phyloP scores from a whole-genome alignment of 208 protist species.

The Phytomonas sp. region DNA sequence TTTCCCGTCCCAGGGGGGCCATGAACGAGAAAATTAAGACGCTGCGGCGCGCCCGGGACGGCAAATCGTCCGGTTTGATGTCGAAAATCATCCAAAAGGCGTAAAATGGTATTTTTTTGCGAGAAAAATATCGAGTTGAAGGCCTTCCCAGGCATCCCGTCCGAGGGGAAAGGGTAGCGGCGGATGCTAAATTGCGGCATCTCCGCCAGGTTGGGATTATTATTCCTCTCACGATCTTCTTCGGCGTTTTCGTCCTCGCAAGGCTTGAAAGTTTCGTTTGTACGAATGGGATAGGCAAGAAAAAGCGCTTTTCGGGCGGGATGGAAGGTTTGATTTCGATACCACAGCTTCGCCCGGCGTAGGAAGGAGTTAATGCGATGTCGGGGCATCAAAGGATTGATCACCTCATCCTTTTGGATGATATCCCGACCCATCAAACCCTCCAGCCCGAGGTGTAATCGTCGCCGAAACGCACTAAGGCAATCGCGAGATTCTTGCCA shows the following conservation, averaged over 20 bases:
- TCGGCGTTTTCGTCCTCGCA: neutral
- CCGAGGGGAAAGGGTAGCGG: neutral
- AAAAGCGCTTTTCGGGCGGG: conserved; percentile 18
- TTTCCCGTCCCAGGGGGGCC: conserved; percentile 92
- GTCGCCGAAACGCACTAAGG: no score
- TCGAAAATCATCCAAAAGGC: conserved; percentile 56
- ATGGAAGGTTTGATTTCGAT: conserved; percentile 18
- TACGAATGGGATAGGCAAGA: conserved; percentile 31
- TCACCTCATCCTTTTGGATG: no score
- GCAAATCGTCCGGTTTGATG: conserved; percentile 55
- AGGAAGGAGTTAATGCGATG: conserved; percentile 50
- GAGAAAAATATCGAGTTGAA: conserved; percentile 81
- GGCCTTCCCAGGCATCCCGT: conserved; percentile 27
- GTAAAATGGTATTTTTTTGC: conserved; percentile 56
- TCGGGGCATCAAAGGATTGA: neutral
- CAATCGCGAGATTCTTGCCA: no score
- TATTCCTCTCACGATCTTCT: no score
- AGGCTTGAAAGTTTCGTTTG: neutral
- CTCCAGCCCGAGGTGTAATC: no score
- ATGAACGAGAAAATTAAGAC: conserved; percentile 78
- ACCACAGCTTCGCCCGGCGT: conserved; percentile 42
- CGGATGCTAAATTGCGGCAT: conserved; percentile 1
- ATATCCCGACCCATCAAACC: no score
- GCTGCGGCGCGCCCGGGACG: conserved; percentile 47
- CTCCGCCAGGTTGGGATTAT: no score